Conservation (phyloP, 805 yeast species). For the Hermanozyma aechmeae region DNA sequence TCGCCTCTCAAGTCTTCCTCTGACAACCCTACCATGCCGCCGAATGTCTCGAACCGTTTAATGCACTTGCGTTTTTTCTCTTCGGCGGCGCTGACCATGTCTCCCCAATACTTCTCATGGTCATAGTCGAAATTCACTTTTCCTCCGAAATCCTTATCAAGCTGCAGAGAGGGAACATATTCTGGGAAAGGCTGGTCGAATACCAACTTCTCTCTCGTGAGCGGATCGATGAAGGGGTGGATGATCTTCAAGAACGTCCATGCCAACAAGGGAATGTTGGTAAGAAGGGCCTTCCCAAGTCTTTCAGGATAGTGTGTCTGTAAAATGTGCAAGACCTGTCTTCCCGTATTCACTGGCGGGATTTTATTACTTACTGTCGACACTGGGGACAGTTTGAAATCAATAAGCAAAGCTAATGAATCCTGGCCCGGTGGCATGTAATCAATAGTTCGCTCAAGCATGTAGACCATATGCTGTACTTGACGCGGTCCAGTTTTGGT, state of each 20-base stretch:
- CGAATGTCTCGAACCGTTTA: conserved; percentile 62
- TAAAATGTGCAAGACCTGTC: conserved; percentile 84
- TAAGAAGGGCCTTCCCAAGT: conserved; percentile 82
- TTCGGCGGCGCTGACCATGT: conserved; percentile 50
- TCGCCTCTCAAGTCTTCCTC: conserved; percentile 66
- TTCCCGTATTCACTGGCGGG: conserved; percentile 84
- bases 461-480: conserved; percentile 90
- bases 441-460: conserved; percentile 87
- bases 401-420: conserved; percentile 81
- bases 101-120: conserved; percentile 75
- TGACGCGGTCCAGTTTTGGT: conserved; percentile 85
- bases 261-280: conserved; percentile 90
- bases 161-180: conserved; percentile 73
- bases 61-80: conserved; percentile 54
- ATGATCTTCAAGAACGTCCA: conserved; percentile 88
- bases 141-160: conserved; percentile 82
- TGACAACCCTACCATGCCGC: conserved; percentile 66
- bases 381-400: conserved; percentile 75
- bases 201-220: conserved; percentile 87
- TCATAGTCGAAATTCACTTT: conserved; percentile 72
- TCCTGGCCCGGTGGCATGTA: conserved; percentile 97
- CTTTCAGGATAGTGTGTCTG: conserved; percentile 98
- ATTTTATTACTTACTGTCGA: conserved; percentile 53
- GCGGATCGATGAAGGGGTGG: conserved; percentile 93
- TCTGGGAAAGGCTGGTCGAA: conserved; percentile 82